A percentile compares a stretch with the other conserved stretches of the same genome.
These are phyloP conservation scores for Cutaneotrichosporon sp. DNA, from an alignment of 1,284 basidiomycete genomes.

Conservation along the genomic window DNA sequence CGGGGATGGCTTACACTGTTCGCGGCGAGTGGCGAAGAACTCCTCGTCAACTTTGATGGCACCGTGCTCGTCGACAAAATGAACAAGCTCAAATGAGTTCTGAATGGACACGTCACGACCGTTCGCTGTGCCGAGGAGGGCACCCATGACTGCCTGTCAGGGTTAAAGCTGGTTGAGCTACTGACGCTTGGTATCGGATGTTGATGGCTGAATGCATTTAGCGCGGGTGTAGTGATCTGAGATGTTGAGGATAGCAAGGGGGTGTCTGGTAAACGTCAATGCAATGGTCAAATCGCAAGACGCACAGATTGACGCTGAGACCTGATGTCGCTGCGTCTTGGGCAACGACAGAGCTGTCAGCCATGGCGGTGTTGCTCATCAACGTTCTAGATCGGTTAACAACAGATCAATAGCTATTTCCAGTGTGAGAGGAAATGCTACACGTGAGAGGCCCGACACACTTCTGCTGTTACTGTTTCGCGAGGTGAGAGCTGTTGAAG, in stretches of 20 bases:
- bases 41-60: slow-evolving; percentile 59
- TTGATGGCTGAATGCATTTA: slow-evolving; percentile 1
- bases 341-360: slow-evolving; percentile 3
- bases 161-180: not conserved
- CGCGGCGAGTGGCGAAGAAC: slow-evolving; percentile 73
- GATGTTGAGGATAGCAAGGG: slow-evolving; percentile 91
- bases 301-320: slow-evolving; percentile 42
- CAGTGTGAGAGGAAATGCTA: too few relatives aligned
- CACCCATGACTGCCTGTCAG: slow-evolving; percentile 68
- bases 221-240: slow-evolving; percentile 92
- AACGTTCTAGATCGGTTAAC: too few relatives aligned
- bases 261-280: slow-evolving; percentile 60
- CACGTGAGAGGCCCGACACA: too few relatives aligned
- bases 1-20: slow-evolving; percentile 66
- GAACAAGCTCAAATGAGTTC: slow-evolving; percentile 86
- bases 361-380: not conserved
- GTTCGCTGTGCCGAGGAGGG: slow-evolving; percentile 86
- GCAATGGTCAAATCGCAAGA: too few relatives aligned
- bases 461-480: too few relatives aligned
- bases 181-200: slow-evolving; percentile 5
- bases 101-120: slow-evolving; percentile 93
- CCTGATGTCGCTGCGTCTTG: slow-evolving; percentile 30
- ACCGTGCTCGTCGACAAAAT: slow-evolving; percentile 9
- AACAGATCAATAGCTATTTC: too few relatives aligned
- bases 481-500: too few relatives aligned